Base-by-base conservation (phyloP, 768 basidiomycete genomes). In the Termitomyces sp. region DNA sequence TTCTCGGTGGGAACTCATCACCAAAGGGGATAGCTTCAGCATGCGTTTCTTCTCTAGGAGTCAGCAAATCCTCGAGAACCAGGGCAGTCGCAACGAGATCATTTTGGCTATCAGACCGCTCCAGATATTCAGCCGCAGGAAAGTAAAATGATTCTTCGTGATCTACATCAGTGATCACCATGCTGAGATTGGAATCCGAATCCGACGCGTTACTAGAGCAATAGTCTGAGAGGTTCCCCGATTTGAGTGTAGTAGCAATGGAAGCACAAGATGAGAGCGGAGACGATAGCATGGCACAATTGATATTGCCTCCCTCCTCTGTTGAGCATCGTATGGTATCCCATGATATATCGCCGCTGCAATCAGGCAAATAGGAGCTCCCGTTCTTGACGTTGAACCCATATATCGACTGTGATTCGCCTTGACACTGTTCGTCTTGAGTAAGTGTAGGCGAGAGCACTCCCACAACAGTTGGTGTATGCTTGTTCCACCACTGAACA, bases 311-410 rank as follows among this genome's bases (percentile, higher is more conserved):
- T 23, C 46, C 60, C 7, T 51, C 60, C 53, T 47, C 59, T 32
- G 58, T 35, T 2, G 32, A 56, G 32, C 35, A 44, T 20, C 20
- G 44, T 35, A 50, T 58, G 1, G 61, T 62, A 30, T 50, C 44
- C 55, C 44, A 59, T 7, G 58, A 59, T 8, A 62, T 53, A 26
- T 62, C 55, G 2, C 61, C 61, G 14, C 7, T 38, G 26, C 33
- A 51, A 6, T 62, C 61, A 23, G 28, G 35, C 3, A 62, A 36
- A 59, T 59, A 56, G 44, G 61, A 62, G 49, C 7, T 2, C 2
- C 61, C 61, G 4, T 49, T 62, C 30, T 50, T n/a, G 8, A 35
- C 5, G 30, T 54, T 52, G 36, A 62, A 59, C 9, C 40, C 49
- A n/a, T 18, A 55, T 13, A 54, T 30, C 18, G 40, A n/a, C 28